Conservation (phyloP, 2,329 filamentous ascomycete genomes). For the Gremmenia infestans region DNA sequence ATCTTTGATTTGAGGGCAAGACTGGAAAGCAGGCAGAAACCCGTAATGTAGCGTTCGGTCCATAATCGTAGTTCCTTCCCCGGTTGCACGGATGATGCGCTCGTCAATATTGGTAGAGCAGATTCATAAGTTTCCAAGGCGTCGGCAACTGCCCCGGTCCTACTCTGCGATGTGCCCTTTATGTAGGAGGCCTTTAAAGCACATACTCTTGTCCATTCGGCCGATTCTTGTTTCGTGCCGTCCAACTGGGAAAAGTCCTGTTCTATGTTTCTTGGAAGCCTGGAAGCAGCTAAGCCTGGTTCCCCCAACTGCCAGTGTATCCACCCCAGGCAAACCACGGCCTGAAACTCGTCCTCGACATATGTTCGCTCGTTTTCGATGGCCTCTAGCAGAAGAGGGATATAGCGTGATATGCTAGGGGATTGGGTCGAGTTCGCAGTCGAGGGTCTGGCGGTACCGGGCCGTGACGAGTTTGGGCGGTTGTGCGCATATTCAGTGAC, state of each 20-base stretch:
- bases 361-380: slow-evolving; percentile 53
- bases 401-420: slow-evolving; percentile 22
- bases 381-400: slow-evolving; percentile 43
- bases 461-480: slow-evolving; percentile 14
- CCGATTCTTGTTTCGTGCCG: slow-evolving; percentile 45
- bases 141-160: slow-evolving; percentile 45
- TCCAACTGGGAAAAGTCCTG: slow-evolving; percentile 49
- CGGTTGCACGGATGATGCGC: slow-evolving; percentile 46
- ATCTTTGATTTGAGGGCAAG: slow-evolving; percentile 50
- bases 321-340: slow-evolving; percentile 78
- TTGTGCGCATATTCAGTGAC: slow-evolving; percentile 49
- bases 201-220: slow-evolving; percentile 79
- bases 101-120: slow-evolving; percentile 57
- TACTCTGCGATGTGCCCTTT: slow-evolving; percentile 59
- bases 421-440: slow-evolving; percentile 23
- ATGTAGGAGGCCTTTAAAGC: slow-evolving; percentile 74
- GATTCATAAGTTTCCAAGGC: slow-evolving; percentile 64
- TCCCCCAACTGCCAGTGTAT: slow-evolving; percentile 75
- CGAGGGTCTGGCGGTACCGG: slow-evolving; percentile 16
- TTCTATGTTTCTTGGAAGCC: slow-evolving; percentile 59
- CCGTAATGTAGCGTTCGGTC: slow-evolving; percentile 72
- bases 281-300: slow-evolving; percentile 54
- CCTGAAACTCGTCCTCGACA: slow-evolving; percentile 65
- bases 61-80: slow-evolving; percentile 68
- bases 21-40: slow-evolving; percentile 66